These are phyloP conservation scores for Thozetella sp. DNA, from an alignment of 495 filamentous ascomycete species.

Conservation along the genomic window DNA sequence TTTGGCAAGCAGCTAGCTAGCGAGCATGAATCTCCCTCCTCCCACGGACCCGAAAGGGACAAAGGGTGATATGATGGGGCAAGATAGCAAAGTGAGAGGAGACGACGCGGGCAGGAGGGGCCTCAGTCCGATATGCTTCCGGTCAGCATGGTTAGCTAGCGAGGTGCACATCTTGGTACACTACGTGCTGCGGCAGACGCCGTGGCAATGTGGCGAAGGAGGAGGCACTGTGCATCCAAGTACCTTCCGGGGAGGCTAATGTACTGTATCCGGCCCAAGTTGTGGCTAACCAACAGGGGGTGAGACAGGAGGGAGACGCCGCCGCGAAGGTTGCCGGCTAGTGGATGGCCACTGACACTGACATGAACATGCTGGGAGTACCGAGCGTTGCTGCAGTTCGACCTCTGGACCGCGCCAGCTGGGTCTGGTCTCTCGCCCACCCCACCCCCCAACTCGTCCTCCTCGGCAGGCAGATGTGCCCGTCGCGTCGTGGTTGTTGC, in stretches of 20 bases:
- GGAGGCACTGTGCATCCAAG: slow-evolving; percentile 9
- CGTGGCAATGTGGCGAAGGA: background rate
- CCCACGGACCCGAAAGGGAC: no score
- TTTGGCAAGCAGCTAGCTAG: no score
- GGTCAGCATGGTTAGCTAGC: background rate
- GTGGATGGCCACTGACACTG: background rate
- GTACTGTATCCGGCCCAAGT: slow-evolving; percentile 1
- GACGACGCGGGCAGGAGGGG: background rate
- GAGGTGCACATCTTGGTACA: background rate
- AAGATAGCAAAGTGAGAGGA: background rate
- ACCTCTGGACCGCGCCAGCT: background rate
- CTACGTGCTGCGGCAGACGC: slow-evolving; percentile 6
- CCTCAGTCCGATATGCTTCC: background rate
- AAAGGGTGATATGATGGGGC: no score
- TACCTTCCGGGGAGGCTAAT: slow-evolving; percentile 1
- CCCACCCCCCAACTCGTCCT: background rate
- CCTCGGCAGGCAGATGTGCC: background rate
- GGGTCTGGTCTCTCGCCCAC: background rate
- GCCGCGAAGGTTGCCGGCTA: background rate
- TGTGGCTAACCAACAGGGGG: slow-evolving; percentile 3
- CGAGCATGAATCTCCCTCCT: no score
- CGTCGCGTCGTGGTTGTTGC: background rate
- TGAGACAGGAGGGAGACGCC: background rate
- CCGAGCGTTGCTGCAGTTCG: background rate
- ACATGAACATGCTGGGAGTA: background rate